Conservation (phyloP, 2,329 filamentous ascomycete species). For the Arthroderma sp. region DNA sequence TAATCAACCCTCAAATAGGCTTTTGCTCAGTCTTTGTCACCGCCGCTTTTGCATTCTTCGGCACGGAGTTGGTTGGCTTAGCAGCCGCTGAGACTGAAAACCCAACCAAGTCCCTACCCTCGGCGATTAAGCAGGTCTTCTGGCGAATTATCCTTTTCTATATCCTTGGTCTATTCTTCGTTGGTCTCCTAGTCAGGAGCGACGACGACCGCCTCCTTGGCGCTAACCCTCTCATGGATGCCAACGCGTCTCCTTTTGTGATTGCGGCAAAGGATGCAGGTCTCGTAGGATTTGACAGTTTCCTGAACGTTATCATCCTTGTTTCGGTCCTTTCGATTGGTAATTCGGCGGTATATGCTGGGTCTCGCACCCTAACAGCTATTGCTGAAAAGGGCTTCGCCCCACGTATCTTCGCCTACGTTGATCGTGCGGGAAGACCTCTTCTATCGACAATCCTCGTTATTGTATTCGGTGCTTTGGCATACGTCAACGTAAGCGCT, state of each 20-base stretch:
- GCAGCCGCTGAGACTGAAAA: conserved; percentile 43
- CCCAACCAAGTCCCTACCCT: conserved; percentile 40
- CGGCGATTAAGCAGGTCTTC: conserved; percentile 41
- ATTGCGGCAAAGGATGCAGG: conserved; percentile 57
- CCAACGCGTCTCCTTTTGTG: conserved; percentile 47
- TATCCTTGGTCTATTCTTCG: conserved; percentile 41
- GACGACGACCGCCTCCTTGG: conserved; percentile 29
- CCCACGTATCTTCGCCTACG: conserved; percentile 54
- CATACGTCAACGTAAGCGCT: conserved; percentile 28
- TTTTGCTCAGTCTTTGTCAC: conserved; percentile 47
- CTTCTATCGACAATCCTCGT: conserved; percentile 28
- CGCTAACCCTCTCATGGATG: conserved; percentile 22
- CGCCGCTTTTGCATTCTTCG: conserved; percentile 24
- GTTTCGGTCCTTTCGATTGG: conserved; percentile 57
- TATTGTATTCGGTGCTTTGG: conserved; percentile 29
- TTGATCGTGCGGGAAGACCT: conserved; percentile 49
- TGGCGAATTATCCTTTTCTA: conserved; percentile 46
- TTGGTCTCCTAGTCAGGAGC: conserved; percentile 43
- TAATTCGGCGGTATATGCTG: conserved; percentile 50
- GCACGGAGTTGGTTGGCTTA: conserved; percentile 39
- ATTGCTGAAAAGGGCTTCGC: conserved; percentile 63
- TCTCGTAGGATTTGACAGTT: conserved; percentile 52
- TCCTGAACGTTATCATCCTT: conserved; percentile 65
- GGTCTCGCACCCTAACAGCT: conserved; percentile 59
- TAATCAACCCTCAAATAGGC: conserved; percentile 17